These are phyloP conservation scores for Phlebiopsis gigantea DNA, from an alignment of 768 basidiomycete genomes.

Conservation along the genomic window DNA sequence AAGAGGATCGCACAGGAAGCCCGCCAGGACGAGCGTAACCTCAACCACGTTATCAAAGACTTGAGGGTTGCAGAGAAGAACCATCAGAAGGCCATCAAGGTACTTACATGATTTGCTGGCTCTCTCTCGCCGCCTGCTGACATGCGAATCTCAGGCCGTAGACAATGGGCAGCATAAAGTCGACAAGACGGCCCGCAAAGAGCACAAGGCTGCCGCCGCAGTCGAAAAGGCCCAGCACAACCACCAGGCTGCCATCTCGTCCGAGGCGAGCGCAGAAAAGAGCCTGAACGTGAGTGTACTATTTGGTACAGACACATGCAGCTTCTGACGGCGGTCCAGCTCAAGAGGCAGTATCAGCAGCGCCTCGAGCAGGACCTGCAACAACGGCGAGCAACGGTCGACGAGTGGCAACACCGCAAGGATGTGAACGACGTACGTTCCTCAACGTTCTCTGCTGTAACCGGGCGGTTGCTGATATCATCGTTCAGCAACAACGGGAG, in stretches of 20 bases:
- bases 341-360: constrained; percentile 23
- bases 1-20: constrained; percentile 44
- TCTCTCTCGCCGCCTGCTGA: not conserved
- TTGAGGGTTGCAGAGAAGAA: constrained; percentile 48
- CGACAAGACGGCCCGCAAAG: constrained; percentile 44
- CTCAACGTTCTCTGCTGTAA: not conserved
- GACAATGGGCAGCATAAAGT: constrained; percentile 43
- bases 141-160: constrained; percentile 28
- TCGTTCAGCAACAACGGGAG: constrained; percentile 18
- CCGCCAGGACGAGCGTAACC: constrained; percentile 41
- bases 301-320: not conserved
- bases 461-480: not conserved
- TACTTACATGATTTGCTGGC: too few relatives aligned
- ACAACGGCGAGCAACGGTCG: constrained; percentile 20
- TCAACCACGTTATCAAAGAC: constrained; percentile 52
- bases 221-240: constrained; percentile 48
- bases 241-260: constrained; percentile 44
- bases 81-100: constrained; percentile 48
- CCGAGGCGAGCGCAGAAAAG: constrained; percentile 37
- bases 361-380: constrained; percentile 21
- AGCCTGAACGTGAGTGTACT: constrained; percentile 35
- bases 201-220: constrained; percentile 44
- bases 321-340: constrained; percentile 16
- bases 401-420: constrained; percentile 24
- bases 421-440: constrained; percentile 25